Base-by-base conservation (phyloP, 2,329 filamentous ascomycete species). In the Ascochyta clinopodiicola region DNA sequence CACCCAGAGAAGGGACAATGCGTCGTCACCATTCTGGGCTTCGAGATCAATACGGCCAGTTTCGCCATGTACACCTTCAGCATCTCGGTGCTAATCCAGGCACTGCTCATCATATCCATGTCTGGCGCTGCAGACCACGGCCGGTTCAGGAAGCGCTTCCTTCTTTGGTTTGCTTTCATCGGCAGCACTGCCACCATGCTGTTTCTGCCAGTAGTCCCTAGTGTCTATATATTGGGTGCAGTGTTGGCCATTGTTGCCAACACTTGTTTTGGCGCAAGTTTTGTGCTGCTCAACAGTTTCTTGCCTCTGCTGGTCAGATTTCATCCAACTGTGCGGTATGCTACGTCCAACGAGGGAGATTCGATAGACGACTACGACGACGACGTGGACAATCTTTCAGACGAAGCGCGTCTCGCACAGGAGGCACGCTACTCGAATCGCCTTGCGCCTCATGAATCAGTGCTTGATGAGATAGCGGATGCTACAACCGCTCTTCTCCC, bases 51-150 rank as follows among this genome's bases (percentile, higher is more conserved):
- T 76, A 97, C 94, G 0, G 93, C 94, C 32, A 96, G 91, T 75
- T 97, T 98, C 75, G 94, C 92, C 73, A 96, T 98, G 92, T 98
- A 98, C 78, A 97, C 92, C 2, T 99, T 99, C 77, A 96, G 92
- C 54, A 81, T 96, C 69, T 96, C 91, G 72, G 95, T 99, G 1
- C 77, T 97, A 19, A 76, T 97, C 10, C 95, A 99, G 74, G 90
- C 93, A 1, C 77, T 98, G 25, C 79, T 98, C 27, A 96, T 99
- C 38, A 92, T 99, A 61, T 96, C 92, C 70, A 96, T 99, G 82
- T 96, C 92, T 70, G 95, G 91, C 51, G 93, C 94, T 7, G 95
- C 95, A 53, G 95, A 99, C 74, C 94, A 98, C 76, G 95, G 95
- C 60, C 71, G 74, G 22, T 95, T 93, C 79, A 88, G 95, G 56